Conservation (phyloP, 495 filamentous ascomycete genomes). For the Neurospora cerealis region DNA sequence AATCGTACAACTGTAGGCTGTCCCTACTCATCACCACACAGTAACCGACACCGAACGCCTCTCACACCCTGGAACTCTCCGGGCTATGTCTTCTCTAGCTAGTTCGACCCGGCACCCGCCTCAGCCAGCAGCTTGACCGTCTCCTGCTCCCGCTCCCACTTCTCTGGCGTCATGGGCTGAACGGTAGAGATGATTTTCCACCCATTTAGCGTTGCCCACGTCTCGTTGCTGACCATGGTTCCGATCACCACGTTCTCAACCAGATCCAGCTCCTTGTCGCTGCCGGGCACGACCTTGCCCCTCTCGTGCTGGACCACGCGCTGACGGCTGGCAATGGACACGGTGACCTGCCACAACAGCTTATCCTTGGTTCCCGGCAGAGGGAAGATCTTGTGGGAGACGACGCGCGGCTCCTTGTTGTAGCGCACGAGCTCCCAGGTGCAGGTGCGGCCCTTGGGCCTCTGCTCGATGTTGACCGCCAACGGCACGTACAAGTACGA, state of each 20-base stretch:
- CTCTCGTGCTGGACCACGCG: slow-evolving; percentile 35
- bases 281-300: slow-evolving; percentile 29
- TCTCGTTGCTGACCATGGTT: slow-evolving; percentile 35
- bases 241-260: slow-evolving; percentile 76
- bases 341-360: slow-evolving; percentile 57
- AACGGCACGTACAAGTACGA: slow-evolving; percentile 50
- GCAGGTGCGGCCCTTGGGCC: slow-evolving; percentile 38
- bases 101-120: not conserved
- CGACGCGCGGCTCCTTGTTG: slow-evolving; percentile 45
- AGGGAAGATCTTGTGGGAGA: slow-evolving; percentile 46
- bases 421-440: slow-evolving; percentile 61
- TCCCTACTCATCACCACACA: not conserved
- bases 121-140: slow-evolving; percentile 2
- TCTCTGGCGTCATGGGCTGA: slow-evolving; percentile 47
- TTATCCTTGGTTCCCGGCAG: slow-evolving; percentile 28
- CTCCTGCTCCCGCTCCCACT: slow-evolving; percentile 22
- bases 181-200: slow-evolving; percentile 75
- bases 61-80: not conserved
- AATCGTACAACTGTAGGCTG: not conserved
- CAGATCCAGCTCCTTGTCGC: slow-evolving; percentile 51
- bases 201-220: slow-evolving; percentile 39
- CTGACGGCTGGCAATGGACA: slow-evolving; percentile 63
- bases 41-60: not conserved
- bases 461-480: slow-evolving; percentile 41
- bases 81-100: not conserved